Percentiles rank a stretch among this genome's conserved stretches.
Evolutionary conservation across 331 rosid species (phyloP).

Genomic region (Ulmus americana): DNA sequence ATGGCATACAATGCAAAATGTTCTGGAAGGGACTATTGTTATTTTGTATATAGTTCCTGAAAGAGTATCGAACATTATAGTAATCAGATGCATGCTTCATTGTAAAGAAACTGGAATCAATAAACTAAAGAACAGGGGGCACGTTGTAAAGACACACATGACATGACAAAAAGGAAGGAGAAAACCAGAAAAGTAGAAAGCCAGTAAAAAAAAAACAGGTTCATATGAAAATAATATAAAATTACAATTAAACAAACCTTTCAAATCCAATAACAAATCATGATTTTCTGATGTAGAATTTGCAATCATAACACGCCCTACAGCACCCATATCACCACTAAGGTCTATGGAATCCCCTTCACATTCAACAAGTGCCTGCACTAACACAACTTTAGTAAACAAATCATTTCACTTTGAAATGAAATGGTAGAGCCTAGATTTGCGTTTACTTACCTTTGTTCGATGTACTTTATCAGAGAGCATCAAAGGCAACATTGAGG

Average conservation of each 20-base stretch:
- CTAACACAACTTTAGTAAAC: constrained; percentile 23
- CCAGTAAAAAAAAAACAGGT: neutral
- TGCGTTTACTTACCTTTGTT: constrained; percentile 53
- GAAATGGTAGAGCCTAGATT: constrained; percentile 4
- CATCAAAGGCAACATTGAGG: constrained; percentile 73
- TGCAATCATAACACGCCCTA: constrained; percentile 70
- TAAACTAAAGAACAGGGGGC: constrained; percentile 1
- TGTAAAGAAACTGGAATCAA: constrained; percentile 5
- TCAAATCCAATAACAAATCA: constrained; percentile 74
- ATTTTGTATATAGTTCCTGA: constrained; percentile 91
- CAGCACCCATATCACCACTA: constrained; percentile 89
- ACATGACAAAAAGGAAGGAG: constrained; percentile 10
- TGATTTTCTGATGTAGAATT: constrained; percentile 50
- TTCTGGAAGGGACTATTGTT: constrained; percentile 80
- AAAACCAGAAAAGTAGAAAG: neutral
- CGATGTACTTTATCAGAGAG: constrained; percentile 83
- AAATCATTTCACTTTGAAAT: neutral
- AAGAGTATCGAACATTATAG: constrained; percentile 28
- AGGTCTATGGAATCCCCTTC: constrained; percentile 90
- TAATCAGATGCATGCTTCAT: constrained; percentile 29
- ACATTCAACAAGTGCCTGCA: constrained; percentile 88
- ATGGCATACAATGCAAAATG: constrained; percentile 77
- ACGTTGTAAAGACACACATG: constrained; percentile 7
- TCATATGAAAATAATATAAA: neutral
- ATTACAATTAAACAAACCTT: constrained; percentile 42